Evolutionary conservation across 2,329 filamentous ascomycete genomes (phyloP).

Genomic region (Pyrenochaeta sp.): DNA sequence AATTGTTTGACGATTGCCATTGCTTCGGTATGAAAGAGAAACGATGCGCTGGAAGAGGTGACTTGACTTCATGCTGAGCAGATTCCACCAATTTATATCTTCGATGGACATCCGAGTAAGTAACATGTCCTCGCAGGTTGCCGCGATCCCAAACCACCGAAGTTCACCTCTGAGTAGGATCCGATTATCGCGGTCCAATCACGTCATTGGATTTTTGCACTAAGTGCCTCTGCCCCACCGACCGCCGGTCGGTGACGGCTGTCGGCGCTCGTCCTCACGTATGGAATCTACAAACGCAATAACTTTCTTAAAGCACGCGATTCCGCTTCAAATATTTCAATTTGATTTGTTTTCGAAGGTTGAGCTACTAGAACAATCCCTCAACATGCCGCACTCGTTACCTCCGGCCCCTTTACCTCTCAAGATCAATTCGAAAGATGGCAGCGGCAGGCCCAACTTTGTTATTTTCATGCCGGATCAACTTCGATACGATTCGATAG

Average conservation of each 20-base stretch:
- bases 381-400: not conserved
- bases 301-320: not conserved
- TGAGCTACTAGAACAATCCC: not conserved
- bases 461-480: slow-evolving; percentile 60
- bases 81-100: not conserved
- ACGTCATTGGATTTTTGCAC: not conserved
- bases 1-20: slow-evolving; percentile 2
- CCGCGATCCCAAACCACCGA: not conserved
- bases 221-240: not conserved
- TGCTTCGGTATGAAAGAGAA: not conserved
- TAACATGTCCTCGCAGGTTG: not conserved
- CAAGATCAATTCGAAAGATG: slow-evolving; percentile 1
- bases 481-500: slow-evolving; percentile 56
- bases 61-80: not conserved
- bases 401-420: not conserved
- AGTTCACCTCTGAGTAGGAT: not conserved
- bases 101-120: not conserved
- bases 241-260: not conserved
- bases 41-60: not conserved
- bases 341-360: not conserved
- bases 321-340: not conserved
- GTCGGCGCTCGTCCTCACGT: not conserved
- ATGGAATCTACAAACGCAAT: not conserved
- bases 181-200: not conserved
- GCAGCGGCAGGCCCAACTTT: slow-evolving; percentile 36